phyloP scores from a whole-genome alignment of 2,329 filamentous ascomycete species.

The Fusarium sp. region DNA sequence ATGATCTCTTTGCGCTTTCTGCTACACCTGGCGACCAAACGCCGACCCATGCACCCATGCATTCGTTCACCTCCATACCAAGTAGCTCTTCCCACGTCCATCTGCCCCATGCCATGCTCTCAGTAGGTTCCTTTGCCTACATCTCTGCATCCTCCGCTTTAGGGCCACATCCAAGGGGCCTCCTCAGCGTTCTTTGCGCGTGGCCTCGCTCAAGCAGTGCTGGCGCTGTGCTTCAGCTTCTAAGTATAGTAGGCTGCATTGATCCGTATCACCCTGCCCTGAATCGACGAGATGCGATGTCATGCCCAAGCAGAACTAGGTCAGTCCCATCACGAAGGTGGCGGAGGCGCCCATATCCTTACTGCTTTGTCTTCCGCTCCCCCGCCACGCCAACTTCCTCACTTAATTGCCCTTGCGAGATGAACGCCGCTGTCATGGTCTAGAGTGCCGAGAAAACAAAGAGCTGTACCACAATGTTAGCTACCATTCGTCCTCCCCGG shows the following conservation, averaged over 20 bases:
- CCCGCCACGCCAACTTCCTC: constrained; percentile 22
- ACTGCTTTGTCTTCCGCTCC: constrained; percentile 28
- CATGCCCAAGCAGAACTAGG: constrained; percentile 33
- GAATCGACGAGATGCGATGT: constrained; percentile 28
- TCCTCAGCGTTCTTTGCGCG: constrained; percentile 18
- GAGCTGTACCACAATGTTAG: constrained; percentile 60
- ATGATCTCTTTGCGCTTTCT: constrained; percentile 42
- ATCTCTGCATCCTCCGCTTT: constrained; percentile 27
- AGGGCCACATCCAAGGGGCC: constrained; percentile 30
- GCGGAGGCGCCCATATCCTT: constrained; percentile 27
- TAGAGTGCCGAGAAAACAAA: constrained; percentile 84
- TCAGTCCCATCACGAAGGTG: constrained; percentile 27
- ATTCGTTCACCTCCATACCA: constrained; percentile 34
- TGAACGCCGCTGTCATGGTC: constrained; percentile 41
- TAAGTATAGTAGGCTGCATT: constrained; percentile 39
- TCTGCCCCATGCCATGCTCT: constrained; percentile 20
- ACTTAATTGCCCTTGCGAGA: constrained; percentile 35
- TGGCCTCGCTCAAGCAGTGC: constrained; percentile 25
- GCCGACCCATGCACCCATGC: constrained; percentile 37
- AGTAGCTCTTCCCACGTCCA: constrained; percentile 33
- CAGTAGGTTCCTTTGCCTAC: constrained; percentile 21
- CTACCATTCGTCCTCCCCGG: background rate
- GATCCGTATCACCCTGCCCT: constrained; percentile 35
- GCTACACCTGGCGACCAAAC: constrained; percentile 41
- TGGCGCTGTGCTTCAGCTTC: constrained; percentile 31